Base-by-base conservation (phyloP, 768 basidiomycete genomes). In the Calocybe cyanea region DNA sequence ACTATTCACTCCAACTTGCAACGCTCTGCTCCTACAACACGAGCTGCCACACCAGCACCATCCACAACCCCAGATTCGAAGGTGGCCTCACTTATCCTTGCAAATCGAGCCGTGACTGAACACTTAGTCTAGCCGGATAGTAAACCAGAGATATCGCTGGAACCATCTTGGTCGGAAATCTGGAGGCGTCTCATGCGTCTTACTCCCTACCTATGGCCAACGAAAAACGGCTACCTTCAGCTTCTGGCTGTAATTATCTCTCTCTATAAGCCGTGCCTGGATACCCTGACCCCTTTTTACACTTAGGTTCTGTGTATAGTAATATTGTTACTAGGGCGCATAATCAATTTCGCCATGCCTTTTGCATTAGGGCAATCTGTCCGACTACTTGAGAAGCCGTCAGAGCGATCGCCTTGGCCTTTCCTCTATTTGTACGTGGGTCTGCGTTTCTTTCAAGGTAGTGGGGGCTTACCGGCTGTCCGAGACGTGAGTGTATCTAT, bases 191-290 rank as follows among this genome's bases (percentile, higher is more conserved):
- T 94, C 46, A 68, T 70, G 38, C 78, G 77, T 38, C 71, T 95
- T 33, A 63, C 75, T 11, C 92, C 92, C 1, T 87, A 87, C 65
- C 78, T 95, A 7, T 95, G 92, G 91, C 92, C 92, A 4, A 73
- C 74, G 25, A 85, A 81, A 51, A 77, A 70, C 50, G 58, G 61
- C 24, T 73, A 72, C 46, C 72, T 95, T 3, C 91, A 93, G 62
- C 57, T 84, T 33, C 65, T 87, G 44, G 87, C 85, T 4, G 77
- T 85, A 58, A 54, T 76, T 70, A 7, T 25, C 31, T 18, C 13
- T 46, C 48, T 17, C 30, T 38, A 44, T 50, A 20, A 49, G 50
- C 19, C 11, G 43, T 15, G 37, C 41, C 19, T 13, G 24, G 11
- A 28, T 23, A 19, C 23, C 25, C 42, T 30, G 10, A 48, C 36